These are phyloP conservation scores for Carex pumila DNA, from an alignment of 176 grass and related monocot species.

Conservation along the genomic window DNA sequence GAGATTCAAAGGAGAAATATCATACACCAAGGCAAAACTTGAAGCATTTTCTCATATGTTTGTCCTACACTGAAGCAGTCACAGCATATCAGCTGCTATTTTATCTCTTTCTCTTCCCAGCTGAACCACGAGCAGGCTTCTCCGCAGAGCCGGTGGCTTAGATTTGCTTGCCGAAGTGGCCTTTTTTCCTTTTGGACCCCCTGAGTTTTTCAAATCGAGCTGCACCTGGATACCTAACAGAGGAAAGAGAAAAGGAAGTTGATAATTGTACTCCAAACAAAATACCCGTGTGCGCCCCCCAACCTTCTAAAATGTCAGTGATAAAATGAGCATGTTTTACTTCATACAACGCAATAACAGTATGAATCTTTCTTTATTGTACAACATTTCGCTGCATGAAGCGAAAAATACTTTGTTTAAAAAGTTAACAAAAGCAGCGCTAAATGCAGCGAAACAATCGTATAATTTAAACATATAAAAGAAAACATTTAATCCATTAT, in stretches of 20 bases:
- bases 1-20: not conserved
- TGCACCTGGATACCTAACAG: conserved; percentile 80
- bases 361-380: too few relatives aligned
- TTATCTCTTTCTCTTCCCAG: conserved; percentile 79
- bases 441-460: too few relatives aligned
- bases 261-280: too few relatives aligned
- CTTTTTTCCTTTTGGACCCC: conserved; percentile 51
- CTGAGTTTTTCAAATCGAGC: conserved; percentile 69
- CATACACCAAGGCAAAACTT: conserved; percentile 41
- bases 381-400: too few relatives aligned
- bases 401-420: too few relatives aligned
- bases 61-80: conserved; percentile 8
- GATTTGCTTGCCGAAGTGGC: conserved; percentile 33
- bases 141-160: conserved; percentile 35
- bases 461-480: too few relatives aligned
- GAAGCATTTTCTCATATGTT: conserved; percentile 5
- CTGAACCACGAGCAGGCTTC: conserved; percentile 32
- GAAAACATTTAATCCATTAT: too few relatives aligned
- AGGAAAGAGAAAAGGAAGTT: conserved; percentile 3
- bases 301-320: too few relatives aligned
- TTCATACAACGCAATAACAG: too few relatives aligned
- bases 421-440: too few relatives aligned
- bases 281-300: too few relatives aligned
- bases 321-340: too few relatives aligned
- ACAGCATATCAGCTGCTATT: not conserved